Percentiles rank a stretch among this genome's conserved stretches.
Evolutionary conservation across 441 rosid species (phyloP).

Genomic region (Corymbia calophylla): DNA sequence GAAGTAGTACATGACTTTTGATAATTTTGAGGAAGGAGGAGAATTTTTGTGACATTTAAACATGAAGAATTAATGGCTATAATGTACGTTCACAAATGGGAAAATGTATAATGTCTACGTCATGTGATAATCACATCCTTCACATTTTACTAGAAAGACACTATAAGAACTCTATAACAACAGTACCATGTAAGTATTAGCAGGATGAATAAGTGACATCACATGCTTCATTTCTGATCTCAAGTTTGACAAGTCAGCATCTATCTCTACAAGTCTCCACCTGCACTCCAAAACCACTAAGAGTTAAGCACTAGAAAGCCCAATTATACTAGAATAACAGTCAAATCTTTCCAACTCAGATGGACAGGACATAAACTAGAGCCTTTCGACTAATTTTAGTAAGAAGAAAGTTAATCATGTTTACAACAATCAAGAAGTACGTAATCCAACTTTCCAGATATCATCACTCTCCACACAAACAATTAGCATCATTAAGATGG

Average conservation of each 20-base stretch:
- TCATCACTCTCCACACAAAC: not conserved
- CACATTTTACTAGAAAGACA: not conserved
- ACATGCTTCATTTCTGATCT: conserved; percentile 62
- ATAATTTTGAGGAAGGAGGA: not conserved
- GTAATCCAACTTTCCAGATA: not conserved
- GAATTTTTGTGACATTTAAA: not conserved
- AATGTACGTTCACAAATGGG: not conserved
- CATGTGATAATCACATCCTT: not conserved
- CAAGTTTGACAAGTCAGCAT: conserved; percentile 74
- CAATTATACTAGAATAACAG: not conserved
- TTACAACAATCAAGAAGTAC: not conserved
- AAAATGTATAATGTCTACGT: not conserved
- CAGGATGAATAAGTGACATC: conserved; percentile 74
- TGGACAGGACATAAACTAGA: not conserved
- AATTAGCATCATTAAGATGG: not conserved
- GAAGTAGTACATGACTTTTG: not conserved
- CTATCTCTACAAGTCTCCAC: conserved; percentile 88
- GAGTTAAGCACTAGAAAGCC: not conserved
- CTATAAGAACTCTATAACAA: not conserved
- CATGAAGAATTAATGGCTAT: not conserved
- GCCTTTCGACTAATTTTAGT: not conserved
- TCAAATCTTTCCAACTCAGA: not conserved
- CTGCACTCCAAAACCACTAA: conserved; percentile 23
- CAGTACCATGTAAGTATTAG: conserved; percentile 87
- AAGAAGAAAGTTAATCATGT: not conserved